A percentile compares a stretch with the other conserved stretches of the same genome.
These are phyloP conservation scores for Tulasnella sp. DNA, from an alignment of 768 basidiomycete genomes.

Conservation along the genomic window DNA sequence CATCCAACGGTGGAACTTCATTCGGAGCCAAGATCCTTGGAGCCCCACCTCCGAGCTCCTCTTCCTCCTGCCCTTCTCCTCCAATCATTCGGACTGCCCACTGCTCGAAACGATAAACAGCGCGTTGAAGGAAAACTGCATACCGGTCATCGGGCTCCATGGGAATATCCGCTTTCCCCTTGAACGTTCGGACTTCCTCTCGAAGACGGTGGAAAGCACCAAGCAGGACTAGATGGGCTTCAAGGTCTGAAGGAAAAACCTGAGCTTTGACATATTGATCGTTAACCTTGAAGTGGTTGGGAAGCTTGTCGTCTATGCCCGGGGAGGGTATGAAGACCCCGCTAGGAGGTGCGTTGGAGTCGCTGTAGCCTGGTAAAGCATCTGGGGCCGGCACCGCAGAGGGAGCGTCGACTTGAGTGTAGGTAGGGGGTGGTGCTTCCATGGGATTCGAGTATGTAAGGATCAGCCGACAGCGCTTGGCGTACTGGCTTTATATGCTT, in stretches of 20 bases:
- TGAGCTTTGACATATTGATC: conserved; percentile 4
- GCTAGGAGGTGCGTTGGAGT: neutral
- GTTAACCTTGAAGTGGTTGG: neutral
- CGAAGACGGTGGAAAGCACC: conserved; percentile 22
- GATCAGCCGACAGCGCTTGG: neutral
- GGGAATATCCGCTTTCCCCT: neutral
- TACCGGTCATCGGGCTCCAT: conserved; percentile 23
- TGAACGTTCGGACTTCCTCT: conserved; percentile 12
- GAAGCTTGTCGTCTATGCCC: neutral
- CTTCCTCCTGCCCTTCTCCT: neutral
- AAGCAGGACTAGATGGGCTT: conserved; percentile 24
- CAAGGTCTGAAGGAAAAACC: conserved; percentile 9
- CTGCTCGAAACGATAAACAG: conserved; percentile 22
- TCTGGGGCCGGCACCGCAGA: neutral
- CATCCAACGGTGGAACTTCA: conserved; percentile 24
- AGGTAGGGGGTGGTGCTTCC: neutral
- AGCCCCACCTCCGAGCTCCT: neutral
- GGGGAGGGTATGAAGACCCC: neutral
- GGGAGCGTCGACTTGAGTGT: neutral
- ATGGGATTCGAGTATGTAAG: neutral
- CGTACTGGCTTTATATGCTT: neutral
- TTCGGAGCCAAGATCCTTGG: neutral
- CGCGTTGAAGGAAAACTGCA: conserved; percentile 20
- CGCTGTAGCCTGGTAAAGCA: neutral
- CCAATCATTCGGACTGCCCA: conserved; percentile 13